These are phyloP conservation scores for Wickerhamomyces hampshirensis DNA, from an alignment of 805 yeast genomes.

Conservation along the genomic window DNA sequence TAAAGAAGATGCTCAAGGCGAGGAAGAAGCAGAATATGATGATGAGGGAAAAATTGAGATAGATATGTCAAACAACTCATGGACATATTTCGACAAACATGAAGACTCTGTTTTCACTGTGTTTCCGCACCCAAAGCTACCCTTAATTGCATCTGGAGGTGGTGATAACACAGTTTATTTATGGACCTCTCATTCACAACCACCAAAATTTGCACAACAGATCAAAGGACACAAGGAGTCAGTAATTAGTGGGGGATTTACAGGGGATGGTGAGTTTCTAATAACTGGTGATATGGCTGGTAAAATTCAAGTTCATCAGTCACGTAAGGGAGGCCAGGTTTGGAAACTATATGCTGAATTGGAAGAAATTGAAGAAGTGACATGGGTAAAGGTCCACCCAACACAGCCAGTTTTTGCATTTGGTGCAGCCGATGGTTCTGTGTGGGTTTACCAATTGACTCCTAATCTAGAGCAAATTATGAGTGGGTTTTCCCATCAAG, in stretches of 20 bases:
- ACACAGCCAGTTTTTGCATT: conserved; percentile 77
- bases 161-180: conserved; percentile 86
- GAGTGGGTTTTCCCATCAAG: conserved; percentile 76
- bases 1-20: conserved; percentile 32
- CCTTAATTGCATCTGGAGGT: conserved; percentile 88
- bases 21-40: conserved; percentile 27
- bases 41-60: conserved; percentile 58
- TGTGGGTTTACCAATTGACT: conserved; percentile 80
- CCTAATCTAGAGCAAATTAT: conserved; percentile 63
- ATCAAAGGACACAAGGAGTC: conserved; percentile 83
- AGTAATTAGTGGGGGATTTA: conserved; percentile 78
- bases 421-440: conserved; percentile 90
- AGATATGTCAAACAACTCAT: conserved; percentile 86
- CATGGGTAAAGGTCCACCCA: conserved; percentile 82
- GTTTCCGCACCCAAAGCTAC: conserved; percentile 79
- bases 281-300: conserved; percentile 97
- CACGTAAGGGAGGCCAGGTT: conserved; percentile 72
- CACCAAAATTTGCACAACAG: conserved; percentile 75
- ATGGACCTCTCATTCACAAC: conserved; percentile 89
- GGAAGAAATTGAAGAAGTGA: conserved; percentile 87
- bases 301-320: conserved; percentile 64
- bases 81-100: conserved; percentile 85
- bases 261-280: conserved; percentile 73
- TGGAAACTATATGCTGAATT: conserved; percentile 71
- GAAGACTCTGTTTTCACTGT: conserved; percentile 81